Base-by-base conservation (phyloP, 805 yeast genomes). In the Hanseniaspora lindneri region DNA sequence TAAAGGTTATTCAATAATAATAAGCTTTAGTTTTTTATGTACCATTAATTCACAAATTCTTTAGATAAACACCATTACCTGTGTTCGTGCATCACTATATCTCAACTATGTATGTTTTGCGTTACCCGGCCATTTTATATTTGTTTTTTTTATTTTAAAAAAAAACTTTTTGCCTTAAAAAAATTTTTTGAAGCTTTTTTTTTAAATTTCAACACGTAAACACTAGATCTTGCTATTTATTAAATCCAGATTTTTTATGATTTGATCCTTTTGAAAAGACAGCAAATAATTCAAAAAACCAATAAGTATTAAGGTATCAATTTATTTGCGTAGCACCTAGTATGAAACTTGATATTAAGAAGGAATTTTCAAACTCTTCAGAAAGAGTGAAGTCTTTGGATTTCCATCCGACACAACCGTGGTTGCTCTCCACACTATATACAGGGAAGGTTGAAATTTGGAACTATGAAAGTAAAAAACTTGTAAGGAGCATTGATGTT, bases 361-460 rank as follows among this genome's bases (percentile, higher is more conserved):
- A 83, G 71, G 80, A 80, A 58, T 84, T 88, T 66, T 81, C 86
- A 56, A 77, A 92, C 54, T 84, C 96, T 59, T 81, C 96, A 34
- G 96, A 88, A 65, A 80, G 99, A 65, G 96, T 92, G 63, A 92
- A 92, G 67, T 96, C 96, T 43, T 82, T 92, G 61, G 99, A 92
- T 67, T 83, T 92, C 73, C 99, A 92, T 65, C 98, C 98, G 21
- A 73, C 88, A 19, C 98, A 92, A 65, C 97, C 98, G 47, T 89
- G 97, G 97, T 79, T 87, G 46, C 71, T 87, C 59, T 80, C 89
- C 47, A 86, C 96, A n/a, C 71, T 85, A 51, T 87, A 84, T 66
- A 83, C 88, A 44, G 98, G 73, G 42, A 66, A 67, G 46, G 78
- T 86, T 49, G 96, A 88, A 67, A 85, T 89, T 61, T 86, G 95